Conservation (phyloP, 345 rosid genomes). For the Zanthoxylum bungeanum region DNA sequence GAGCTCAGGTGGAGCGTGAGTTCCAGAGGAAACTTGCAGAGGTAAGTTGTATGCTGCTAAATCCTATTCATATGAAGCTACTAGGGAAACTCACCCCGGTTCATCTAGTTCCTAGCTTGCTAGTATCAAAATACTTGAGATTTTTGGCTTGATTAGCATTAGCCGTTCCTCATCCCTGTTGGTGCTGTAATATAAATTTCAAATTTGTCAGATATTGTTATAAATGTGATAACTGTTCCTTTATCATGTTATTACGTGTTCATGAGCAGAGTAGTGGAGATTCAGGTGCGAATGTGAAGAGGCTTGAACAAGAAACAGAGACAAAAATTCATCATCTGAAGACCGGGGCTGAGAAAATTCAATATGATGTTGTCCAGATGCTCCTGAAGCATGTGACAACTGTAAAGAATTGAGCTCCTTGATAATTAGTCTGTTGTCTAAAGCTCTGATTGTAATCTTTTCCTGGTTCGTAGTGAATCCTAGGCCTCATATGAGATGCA, state of each 20-base stretch:
- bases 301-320: constrained; percentile 83
- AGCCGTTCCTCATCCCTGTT: not conserved
- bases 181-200: not conserved
- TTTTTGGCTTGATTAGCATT: not conserved
- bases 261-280: constrained; percentile 77
- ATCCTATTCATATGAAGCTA: not conserved
- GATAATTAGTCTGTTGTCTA: too few relatives aligned
- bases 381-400: constrained; percentile 82
- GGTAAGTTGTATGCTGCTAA: constrained; percentile 36
- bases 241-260: not conserved
- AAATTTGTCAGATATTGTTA: not conserved
- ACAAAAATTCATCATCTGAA: constrained; percentile 59
- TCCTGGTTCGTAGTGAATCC: not conserved
- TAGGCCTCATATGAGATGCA: not conserved
- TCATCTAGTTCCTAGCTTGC: not conserved
- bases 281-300: constrained; percentile 92
- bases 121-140: not conserved
- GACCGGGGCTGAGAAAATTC: constrained; percentile 53
- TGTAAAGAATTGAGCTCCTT: constrained; percentile 83
- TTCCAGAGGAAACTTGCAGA: constrained; percentile 81
- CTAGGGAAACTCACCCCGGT: not conserved
- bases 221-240: not conserved
- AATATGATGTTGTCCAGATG: constrained; percentile 75
- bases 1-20: constrained; percentile 71
- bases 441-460: constrained; percentile 10